Evolutionary conservation across 148 eudicot species (phyloP).

Genomic region (Hydrangea macrophylla): DNA sequence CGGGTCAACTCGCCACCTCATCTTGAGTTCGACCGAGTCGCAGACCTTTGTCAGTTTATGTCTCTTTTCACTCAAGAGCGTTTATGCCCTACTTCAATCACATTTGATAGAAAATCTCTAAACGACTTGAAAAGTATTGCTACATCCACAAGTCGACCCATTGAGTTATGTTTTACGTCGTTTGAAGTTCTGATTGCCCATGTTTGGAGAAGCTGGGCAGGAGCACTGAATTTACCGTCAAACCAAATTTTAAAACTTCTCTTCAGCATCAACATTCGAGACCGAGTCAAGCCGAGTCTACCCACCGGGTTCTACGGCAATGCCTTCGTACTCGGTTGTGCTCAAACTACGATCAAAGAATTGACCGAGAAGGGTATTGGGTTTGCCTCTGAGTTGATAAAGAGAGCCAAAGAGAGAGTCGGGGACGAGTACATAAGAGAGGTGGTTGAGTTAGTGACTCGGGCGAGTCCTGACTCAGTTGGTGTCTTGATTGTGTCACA

Average conservation of each 20-base stretch:
- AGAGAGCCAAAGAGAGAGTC: conserved; percentile 55
- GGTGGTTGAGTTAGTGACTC: conserved; percentile 53
- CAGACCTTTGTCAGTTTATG: conserved; percentile 45
- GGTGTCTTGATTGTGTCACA: conserved; percentile 69
- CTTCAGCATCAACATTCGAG: conserved; percentile 57
- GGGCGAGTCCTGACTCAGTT: conserved; percentile 55
- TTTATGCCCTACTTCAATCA: conserved; percentile 51
- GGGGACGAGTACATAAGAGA: conserved; percentile 55
- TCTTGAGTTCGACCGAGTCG: conserved; percentile 61
- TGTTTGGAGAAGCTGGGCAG: conserved; percentile 80
- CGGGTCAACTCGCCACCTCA: conserved; percentile 19
- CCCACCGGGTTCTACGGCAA: conserved; percentile 67
- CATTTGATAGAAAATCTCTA: conserved; percentile 30
- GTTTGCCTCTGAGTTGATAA: conserved; percentile 34
- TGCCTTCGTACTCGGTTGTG: conserved; percentile 70
- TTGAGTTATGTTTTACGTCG: conserved; percentile 32
- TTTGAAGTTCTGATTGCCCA: conserved; percentile 73
- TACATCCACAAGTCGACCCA: conserved; percentile 17
- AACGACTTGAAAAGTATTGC: conserved; percentile 39
- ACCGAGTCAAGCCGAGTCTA: conserved; percentile 55
- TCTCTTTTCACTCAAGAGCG: conserved; percentile 32
- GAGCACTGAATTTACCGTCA: conserved; percentile 44
- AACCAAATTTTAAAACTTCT: conserved; percentile 51
- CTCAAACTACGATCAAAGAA: conserved; percentile 42
- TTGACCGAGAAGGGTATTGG: conserved; percentile 47